Percentiles rank a stretch among this genome's conserved stretches.
Evolutionary conservation across 2,329 filamentous ascomycete species (phyloP).

Genomic region (Paraphoma chrysanthemicola): DNA sequence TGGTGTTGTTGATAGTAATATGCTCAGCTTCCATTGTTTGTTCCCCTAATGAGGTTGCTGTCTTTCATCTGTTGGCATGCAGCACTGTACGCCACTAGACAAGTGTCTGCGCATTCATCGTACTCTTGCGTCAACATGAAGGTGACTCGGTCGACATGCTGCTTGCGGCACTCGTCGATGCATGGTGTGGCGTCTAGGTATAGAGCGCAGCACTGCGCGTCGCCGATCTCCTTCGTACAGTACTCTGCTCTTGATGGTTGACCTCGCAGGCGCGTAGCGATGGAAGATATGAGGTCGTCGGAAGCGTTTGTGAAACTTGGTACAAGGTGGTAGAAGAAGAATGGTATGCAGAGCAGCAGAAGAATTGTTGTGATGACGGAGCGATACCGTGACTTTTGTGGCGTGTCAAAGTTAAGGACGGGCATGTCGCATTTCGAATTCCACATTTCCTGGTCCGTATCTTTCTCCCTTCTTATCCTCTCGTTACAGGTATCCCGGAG

Average conservation of each 20-base stretch:
- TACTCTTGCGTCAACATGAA: slow-evolving; percentile 32
- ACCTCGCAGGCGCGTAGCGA: slow-evolving; percentile 3
- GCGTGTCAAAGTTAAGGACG: neutral
- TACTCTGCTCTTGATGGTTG: slow-evolving; percentile 6
- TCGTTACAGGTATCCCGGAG: neutral
- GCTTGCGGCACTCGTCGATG: slow-evolving; percentile 33
- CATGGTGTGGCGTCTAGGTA: slow-evolving; percentile 35
- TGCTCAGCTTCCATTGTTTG: neutral
- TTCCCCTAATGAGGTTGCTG: neutral
- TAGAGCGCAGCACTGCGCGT: slow-evolving; percentile 29
- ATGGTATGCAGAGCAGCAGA: slow-evolving; percentile 21
- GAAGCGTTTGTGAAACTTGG: slow-evolving; percentile 15
- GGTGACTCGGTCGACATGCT: slow-evolving; percentile 33
- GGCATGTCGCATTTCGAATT: neutral
- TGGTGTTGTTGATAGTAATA: neutral
- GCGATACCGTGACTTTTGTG: neutral
- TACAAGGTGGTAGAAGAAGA: slow-evolving; percentile 27
- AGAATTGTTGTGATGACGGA: slow-evolving; percentile 15
- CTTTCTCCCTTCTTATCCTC: neutral
- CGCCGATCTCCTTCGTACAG: slow-evolving; percentile 34
- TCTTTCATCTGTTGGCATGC: neutral
- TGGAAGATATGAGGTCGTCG: slow-evolving; percentile 5
- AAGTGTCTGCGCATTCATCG: slow-evolving; percentile 28
- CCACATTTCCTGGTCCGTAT: neutral
- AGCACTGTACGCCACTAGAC: slow-evolving; percentile 3